Evolutionary conservation across 2,329 filamentous ascomycete genomes (phyloP), one percentile per base, ranked within the genome.

Genomic region (Nemania sp.): DNA sequence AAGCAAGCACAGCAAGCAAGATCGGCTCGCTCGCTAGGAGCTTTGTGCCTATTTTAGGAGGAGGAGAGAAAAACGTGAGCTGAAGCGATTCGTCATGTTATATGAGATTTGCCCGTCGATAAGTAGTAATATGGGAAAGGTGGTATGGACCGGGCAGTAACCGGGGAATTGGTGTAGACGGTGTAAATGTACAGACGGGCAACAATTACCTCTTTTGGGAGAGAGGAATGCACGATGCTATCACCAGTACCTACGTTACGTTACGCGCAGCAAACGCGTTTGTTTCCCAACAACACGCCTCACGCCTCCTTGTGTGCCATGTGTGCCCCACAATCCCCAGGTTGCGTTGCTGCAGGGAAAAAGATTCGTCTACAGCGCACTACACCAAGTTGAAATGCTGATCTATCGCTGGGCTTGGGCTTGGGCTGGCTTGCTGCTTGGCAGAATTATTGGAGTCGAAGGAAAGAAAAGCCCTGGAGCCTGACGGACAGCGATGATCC

Each of bases 401-500:
- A n/a, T n/a, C n/a, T n/a, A n/a, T n/a, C n/a, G n/a, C n/a, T n/a
- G n/a, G n/a, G n/a, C n/a, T n/a, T n/a, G n/a, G n/a, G n/a, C n/a
- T n/a, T n/a, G n/a, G n/a, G n/a, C 42, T 50, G 17, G 46, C 52
- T 54, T 45, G 49, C 23, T 44, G 42, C 42, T 45, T 57, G 40
- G 40, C 40, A 42, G 12, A 19, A 4, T 42, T 28, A n/a, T n/a
- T n/a, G n/a, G n/a, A n/a, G n/a, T n/a, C n/a, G n/a, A 49, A 49
- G 48, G 34, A 36, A 49, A 57, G 55, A 60, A 60, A 54, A 46
- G 33, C 49, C 46, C 44, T 15, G 6, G 12, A 14, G 48, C 28
- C 51, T 56, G 49, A 57, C 44, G 48, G 52, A 44, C 55, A 58
- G 51, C 56, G 58, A 52, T 61, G 41, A 61, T 60, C 56, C 56